These are phyloP conservation scores for Epichloe bromicola DNA, from an alignment of 2,329 filamentous ascomycete species.

Conservation along the genomic window DNA sequence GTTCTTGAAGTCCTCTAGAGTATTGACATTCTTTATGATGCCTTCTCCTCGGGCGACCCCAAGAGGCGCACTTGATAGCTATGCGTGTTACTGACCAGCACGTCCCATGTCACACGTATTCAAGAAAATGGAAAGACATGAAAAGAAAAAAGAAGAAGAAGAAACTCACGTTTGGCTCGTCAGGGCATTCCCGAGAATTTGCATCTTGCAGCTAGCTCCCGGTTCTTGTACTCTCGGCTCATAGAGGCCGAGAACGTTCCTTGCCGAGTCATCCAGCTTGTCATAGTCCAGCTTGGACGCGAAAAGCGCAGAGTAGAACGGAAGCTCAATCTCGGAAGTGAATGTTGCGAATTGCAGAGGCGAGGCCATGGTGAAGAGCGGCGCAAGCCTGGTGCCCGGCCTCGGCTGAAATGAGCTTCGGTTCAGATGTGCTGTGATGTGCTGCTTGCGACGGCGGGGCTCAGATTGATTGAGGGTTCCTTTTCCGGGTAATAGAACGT, in stretches of 20 bases:
- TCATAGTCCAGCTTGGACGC: constrained; percentile 92
- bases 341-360: constrained; percentile 69
- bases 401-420: neutral
- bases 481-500: neutral
- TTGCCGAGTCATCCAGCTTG: constrained; percentile 87
- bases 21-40: constrained; percentile 92
- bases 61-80: constrained; percentile 42
- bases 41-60: constrained; percentile 76
- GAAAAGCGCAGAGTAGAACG: constrained; percentile 89
- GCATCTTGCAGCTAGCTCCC: constrained; percentile 73
- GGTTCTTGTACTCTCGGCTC: constrained; percentile 66
- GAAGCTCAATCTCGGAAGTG: constrained; percentile 84
- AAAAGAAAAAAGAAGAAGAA: too few relatives aligned
- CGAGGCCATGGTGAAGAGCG: constrained; percentile 32
- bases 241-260: constrained; percentile 76
- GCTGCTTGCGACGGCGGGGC: neutral
- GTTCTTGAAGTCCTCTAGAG: constrained; percentile 81
- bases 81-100: neutral
- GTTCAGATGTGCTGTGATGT: neutral
- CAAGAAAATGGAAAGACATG: neutral
- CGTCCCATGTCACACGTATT: neutral
- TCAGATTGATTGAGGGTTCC: neutral
- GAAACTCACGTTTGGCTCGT: constrained; percentile 63
- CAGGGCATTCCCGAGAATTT: constrained; percentile 77
- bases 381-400: neutral